phyloP scores from a whole-genome alignment of 148 eudicot genomes.

The Vaccinium corymbosum region DNA sequence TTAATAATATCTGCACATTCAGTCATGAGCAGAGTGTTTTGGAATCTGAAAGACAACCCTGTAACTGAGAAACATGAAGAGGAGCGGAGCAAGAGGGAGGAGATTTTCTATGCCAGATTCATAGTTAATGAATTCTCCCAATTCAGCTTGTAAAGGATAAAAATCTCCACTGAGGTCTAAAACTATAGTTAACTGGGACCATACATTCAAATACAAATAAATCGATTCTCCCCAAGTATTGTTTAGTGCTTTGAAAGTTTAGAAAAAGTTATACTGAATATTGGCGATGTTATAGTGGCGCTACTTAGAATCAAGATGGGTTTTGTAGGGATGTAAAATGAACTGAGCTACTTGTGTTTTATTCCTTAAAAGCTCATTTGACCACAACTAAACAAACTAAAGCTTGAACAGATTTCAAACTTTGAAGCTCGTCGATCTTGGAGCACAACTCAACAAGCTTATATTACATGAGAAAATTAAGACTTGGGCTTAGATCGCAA shows the following conservation, averaged over 20 bases:
- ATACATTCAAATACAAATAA: neutral
- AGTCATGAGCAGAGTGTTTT: conserved; percentile 10
- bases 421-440: neutral
- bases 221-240: neutral
- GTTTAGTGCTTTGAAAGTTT: neutral
- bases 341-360: neutral
- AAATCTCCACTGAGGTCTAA: neutral
- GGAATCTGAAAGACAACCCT: conserved; percentile 11
- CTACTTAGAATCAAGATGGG: neutral
- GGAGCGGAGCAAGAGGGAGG: neutral
- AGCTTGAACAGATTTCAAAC: neutral
- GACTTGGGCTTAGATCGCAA: neutral
- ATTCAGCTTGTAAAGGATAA: conserved; percentile 8
- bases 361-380: neutral
- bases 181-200: neutral
- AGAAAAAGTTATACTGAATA: neutral
- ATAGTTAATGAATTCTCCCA: neutral
- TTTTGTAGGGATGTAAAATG: neutral
- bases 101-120: neutral
- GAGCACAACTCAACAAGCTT: neutral
- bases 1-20: conserved; percentile 61
- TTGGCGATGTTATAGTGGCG: neutral
- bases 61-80: neutral
- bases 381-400: neutral
- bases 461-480: neutral